Base-by-base conservation (phyloP, 257 asterid genomes). In the Gentiana macrophylla region DNA sequence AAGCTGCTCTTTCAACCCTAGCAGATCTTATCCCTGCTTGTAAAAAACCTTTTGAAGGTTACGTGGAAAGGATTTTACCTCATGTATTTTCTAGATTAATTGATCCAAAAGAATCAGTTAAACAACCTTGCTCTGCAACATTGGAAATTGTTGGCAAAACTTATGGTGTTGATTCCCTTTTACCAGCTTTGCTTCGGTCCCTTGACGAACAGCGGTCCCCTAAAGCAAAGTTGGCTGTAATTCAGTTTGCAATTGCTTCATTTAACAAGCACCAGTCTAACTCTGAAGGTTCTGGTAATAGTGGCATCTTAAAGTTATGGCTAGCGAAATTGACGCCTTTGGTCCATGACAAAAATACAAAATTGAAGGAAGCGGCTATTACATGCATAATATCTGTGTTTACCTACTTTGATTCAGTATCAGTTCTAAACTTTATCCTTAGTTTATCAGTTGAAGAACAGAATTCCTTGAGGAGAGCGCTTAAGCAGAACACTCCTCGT, bases 171-270 rank as follows among this genome's bases (percentile, higher is more conserved):
- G 99, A 92, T 67, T 83, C 97, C 53, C 97, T 88, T 75, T 63
- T 92, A 62, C 95, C 99, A 45, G 94, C 99, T 63, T 72, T 92
- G 78, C 87, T 92, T 62, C 90, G 99, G 53, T 92, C 99, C 1
- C 66, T 92, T 70, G 99, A 92, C 50, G 99, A 92, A 75, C 99
- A 92, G 63, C 99, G 99, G 32, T 92, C 99, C 55, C 99, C 99
- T 48, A 92, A 92, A 79, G 99, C 99, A 43, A 92, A 92, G 70
- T 74, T 92, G 76, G 99, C 99, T 35, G 97, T 88, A 43, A 88
- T 92, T 57, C 97, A 92, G 74, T 92, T 92, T 59, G 85, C 97
- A 55, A 81, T 88, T 64, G 87, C 86, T 67, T 92, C 99, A 6
- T 85, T 92, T 53, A 88, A 85, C 80, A 92, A 85, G 72, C 94